phyloP scores from a whole-genome alignment of 176 grass and related monocot species.

The Oryza rufipogon region DNA sequence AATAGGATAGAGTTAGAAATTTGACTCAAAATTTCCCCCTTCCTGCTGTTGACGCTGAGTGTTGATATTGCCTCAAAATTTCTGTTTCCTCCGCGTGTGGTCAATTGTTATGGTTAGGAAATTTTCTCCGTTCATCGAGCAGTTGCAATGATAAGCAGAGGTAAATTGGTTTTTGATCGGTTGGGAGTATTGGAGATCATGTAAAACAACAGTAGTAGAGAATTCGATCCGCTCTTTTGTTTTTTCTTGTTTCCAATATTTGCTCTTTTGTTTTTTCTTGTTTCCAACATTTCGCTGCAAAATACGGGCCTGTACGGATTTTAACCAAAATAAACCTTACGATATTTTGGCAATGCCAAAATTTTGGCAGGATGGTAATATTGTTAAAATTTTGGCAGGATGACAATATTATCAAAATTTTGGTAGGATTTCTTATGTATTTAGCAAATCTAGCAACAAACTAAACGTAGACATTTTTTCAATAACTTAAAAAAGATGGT shows the following conservation, averaged over 20 bases:
- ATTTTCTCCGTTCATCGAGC: slow-evolving; percentile 29
- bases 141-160: background rate
- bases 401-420: too few species aligned
- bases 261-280: background rate
- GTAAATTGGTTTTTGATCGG: slow-evolving; percentile 19
- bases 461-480: too few species aligned
- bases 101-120: slow-evolving; percentile 24
- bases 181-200: background rate
- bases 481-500: too few species aligned
- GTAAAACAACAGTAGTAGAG: too few species aligned
- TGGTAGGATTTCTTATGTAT: too few species aligned
- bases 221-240: background rate
- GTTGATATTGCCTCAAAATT: slow-evolving; percentile 32
- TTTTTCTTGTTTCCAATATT: background rate
- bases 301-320: too few species aligned
- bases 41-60: slow-evolving; percentile 38
- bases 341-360: too few species aligned
- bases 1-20: slow-evolving; percentile 46
- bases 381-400: too few species aligned
- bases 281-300: background rate
- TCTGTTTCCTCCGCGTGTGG: background rate
- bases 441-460: too few species aligned
- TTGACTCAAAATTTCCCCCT: slow-evolving; percentile 8
- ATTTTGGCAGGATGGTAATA: too few species aligned
- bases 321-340: too few species aligned